Conservation (phyloP, 345 rosid genomes). For the Cardiospermum halicacabum region DNA sequence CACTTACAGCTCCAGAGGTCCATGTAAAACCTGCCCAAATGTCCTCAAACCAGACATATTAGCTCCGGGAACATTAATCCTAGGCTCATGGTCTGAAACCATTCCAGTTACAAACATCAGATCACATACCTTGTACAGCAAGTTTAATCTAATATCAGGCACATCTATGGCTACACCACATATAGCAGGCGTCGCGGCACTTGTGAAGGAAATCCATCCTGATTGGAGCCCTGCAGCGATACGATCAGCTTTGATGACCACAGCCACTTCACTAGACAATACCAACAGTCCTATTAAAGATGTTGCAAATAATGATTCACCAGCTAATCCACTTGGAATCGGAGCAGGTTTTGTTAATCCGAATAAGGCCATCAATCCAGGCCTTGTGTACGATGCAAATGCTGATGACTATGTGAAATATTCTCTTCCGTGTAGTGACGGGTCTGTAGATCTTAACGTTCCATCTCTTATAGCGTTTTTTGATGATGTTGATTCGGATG, state of each 20-base stretch:
- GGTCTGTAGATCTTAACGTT: constrained; percentile 46
- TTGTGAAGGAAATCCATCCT: constrained; percentile 33
- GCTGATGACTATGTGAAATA: constrained; percentile 44
- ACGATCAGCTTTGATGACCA: constrained; percentile 48
- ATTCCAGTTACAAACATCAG: constrained; percentile 21
- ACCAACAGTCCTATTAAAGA: constrained; percentile 32
- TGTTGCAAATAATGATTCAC: constrained; percentile 10
- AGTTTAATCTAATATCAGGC: constrained; percentile 36
- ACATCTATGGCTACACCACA: constrained; percentile 51
- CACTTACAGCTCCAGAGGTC: constrained; percentile 46
- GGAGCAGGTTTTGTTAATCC: constrained; percentile 55
- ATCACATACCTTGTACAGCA: constrained; percentile 23
- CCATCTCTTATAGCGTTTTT: constrained; percentile 54
- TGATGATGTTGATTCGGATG: constrained; percentile 4
- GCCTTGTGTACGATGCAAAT: constrained; percentile 48
- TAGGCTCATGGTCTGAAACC: constrained; percentile 43
- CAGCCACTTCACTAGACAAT: constrained; percentile 35
- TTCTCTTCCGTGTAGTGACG: constrained; percentile 22
- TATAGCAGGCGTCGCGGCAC: constrained; percentile 39
- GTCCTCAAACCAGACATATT: constrained; percentile 40
- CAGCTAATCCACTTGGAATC: constrained; percentile 54
- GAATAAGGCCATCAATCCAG: constrained; percentile 46
- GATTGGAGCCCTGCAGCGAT: constrained; percentile 46
- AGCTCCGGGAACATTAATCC: constrained; percentile 36
- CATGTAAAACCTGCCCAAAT: constrained; percentile 28